Evolutionary conservation across 169 alveolate species (phyloP).

Genomic region (Eimeria sp.): DNA sequence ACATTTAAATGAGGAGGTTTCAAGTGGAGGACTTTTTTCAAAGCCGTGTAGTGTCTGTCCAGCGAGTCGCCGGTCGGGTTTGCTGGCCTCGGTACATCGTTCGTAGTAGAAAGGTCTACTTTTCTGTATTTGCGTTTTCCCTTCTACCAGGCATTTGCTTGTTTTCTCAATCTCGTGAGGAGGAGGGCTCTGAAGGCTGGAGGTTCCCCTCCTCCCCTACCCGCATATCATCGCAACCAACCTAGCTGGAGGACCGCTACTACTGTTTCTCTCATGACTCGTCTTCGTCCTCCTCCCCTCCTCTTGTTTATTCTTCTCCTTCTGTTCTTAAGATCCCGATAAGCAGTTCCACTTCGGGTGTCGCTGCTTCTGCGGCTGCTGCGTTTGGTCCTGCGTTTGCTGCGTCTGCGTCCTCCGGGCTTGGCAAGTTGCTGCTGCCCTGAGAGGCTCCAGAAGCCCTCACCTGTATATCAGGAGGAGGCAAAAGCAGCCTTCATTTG

Average conservation of each 20-base stretch:
- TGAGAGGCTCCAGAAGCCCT: neutral
- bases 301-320: neutral
- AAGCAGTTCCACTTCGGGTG: neutral
- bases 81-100: neutral
- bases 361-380: neutral
- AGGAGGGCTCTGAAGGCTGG: neutral
- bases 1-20: neutral
- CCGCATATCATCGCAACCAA: neutral
- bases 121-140: neutral
- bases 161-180: neutral
- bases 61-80: neutral
- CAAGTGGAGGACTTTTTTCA: neutral
- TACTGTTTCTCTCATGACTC: neutral
- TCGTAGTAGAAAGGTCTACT: neutral
- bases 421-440: conserved; percentile 8
- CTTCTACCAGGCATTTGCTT: neutral
- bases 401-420: neutral
- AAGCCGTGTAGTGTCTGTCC: neutral
- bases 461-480: neutral
- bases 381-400: too few species aligned
- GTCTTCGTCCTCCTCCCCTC: neutral
- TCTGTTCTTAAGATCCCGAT: neutral
- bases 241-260: neutral
- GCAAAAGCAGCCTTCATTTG: neutral
- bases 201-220: neutral